Conservation (phyloP, 129 eudicot species). For the Artemisia annua region DNA sequence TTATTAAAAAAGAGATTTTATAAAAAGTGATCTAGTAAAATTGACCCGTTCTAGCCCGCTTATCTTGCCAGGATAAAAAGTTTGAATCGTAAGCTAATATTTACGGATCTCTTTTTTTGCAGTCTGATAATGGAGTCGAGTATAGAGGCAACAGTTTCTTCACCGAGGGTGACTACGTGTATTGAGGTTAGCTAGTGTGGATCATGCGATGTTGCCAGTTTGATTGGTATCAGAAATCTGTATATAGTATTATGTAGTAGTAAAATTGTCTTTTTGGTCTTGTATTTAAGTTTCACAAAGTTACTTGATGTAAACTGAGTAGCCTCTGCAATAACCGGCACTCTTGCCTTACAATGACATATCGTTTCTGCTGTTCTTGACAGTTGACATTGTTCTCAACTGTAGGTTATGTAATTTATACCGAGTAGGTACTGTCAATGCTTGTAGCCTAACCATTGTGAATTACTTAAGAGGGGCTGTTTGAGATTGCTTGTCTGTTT, state of each 20-base stretch:
- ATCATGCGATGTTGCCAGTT: not conserved
- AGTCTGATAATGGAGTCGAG: slow-evolving; percentile 41
- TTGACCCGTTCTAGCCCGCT: too few species aligned
- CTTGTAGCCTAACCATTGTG: not conserved
- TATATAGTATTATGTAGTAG: not conserved
- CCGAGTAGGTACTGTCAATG: not conserved
- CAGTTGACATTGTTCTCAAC: too few species aligned
- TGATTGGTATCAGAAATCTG: not conserved
- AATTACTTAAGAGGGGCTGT: not conserved
- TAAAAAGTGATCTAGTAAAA: too few species aligned
- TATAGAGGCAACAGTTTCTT: slow-evolving; percentile 34
- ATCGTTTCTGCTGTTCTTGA: not conserved
- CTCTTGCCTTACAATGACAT: not conserved
- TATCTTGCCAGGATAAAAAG: too few species aligned
- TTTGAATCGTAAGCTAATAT: not conserved
- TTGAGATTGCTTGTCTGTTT: not conserved
- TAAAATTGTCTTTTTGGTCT: not conserved
- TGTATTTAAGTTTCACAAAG: not conserved
- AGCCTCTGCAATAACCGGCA: not conserved
- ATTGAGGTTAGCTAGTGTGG: slow-evolving; percentile 29
- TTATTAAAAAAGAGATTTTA: too few species aligned
- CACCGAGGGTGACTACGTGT: slow-evolving; percentile 53
- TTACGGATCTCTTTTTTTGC: slow-evolving; percentile 13
- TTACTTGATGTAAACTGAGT: not conserved
- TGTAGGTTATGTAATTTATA: not conserved